Conservation (phyloP, 1,139 yeast genomes). For the Debaryomyces sp. region DNA sequence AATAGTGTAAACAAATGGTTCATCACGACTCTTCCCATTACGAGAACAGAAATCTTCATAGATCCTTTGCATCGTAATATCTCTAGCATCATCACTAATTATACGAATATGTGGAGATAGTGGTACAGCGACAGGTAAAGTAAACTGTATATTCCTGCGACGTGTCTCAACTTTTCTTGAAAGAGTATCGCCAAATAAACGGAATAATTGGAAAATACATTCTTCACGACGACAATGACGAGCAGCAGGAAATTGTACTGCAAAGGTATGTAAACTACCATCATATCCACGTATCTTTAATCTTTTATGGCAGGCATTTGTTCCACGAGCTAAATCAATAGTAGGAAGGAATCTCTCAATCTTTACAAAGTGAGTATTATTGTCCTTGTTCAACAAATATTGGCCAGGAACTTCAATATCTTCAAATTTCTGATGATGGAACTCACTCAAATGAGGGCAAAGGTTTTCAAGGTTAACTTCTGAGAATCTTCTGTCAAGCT, state of each 20-base stretch:
- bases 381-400: constrained; percentile 80
- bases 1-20: constrained; percentile 84
- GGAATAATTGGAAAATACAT: constrained; percentile 85
- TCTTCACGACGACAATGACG: constrained; percentile 97
- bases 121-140: constrained; percentile 91
- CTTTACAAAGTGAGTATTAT: constrained; percentile 84
- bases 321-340: constrained; percentile 85
- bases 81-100: constrained; percentile 79
- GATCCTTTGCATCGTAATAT: constrained; percentile 79
- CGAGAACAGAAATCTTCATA: constrained; percentile 86
- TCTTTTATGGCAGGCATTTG: constrained; percentile 90
- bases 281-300: constrained; percentile 91
- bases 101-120: constrained; percentile 93
- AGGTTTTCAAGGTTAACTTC: constrained; percentile 83
- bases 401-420: constrained; percentile 98
- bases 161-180: constrained; percentile 85
- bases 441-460: constrained; percentile 94
- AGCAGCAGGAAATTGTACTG: constrained; percentile 97
- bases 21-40: constrained; percentile 79
- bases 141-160: constrained; percentile 80
- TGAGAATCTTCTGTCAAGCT: constrained; percentile 78
- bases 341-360: constrained; percentile 92
- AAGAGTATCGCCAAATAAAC: constrained; percentile 82
- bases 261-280: constrained; percentile 89
- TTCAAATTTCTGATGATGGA: constrained; percentile 97